phyloP scores from a whole-genome alignment of 805 yeast genomes.

The Hanseniaspora pseudoguilliermondii region DNA sequence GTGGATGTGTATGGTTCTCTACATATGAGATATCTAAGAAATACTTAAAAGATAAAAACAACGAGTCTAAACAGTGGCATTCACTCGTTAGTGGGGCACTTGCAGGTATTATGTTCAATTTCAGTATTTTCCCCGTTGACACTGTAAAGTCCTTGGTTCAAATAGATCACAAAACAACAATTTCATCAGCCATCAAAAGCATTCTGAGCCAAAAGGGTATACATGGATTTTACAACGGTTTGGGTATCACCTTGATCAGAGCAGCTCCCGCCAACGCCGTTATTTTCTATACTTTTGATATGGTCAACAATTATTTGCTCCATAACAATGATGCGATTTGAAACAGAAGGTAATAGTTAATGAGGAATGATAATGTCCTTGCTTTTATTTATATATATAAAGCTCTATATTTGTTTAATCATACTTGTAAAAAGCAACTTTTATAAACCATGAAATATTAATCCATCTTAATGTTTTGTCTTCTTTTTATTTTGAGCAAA shows the following conservation, averaged over 20 bases:
- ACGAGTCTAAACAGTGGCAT: constrained; percentile 34
- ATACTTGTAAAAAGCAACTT: not conserved
- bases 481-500: not conserved
- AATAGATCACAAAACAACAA: constrained; percentile 14
- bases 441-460: not conserved
- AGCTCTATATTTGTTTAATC: not conserved
- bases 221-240: constrained; percentile 65
- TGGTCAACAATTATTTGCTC: constrained; percentile 29
- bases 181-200: constrained; percentile 28
- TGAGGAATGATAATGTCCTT: no score
- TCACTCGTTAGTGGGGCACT: constrained; percentile 65
- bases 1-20: constrained; percentile 91
- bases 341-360: not conserved
- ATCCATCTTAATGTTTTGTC: not conserved
- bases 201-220: constrained; percentile 44
- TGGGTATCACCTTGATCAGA: constrained; percentile 67
- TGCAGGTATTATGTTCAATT: constrained; percentile 75
- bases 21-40: constrained; percentile 53
- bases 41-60: constrained; percentile 17
- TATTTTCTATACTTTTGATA: constrained; percentile 70
- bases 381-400: not conserved
- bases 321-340: constrained; percentile 14
- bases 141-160: constrained; percentile 82
- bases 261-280: constrained; percentile 85
- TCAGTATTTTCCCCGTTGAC: constrained; percentile 77